A percentile compares a stretch with the other conserved stretches of the same genome.
phyloP scores from a whole-genome alignment of 768 basidiomycete species.

The Leccinum rimulosum region DNA sequence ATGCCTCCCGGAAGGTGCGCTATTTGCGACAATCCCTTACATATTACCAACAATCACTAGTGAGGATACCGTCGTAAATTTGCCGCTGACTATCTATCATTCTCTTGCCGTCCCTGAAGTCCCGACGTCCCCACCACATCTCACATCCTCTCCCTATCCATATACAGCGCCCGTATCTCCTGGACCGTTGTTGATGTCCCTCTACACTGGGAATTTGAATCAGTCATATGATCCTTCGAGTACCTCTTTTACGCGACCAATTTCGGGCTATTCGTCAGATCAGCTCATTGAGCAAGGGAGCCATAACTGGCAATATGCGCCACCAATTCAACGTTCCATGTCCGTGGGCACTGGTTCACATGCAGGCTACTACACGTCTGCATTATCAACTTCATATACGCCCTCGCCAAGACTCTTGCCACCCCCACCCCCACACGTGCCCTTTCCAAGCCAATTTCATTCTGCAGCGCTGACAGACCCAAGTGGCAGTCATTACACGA shows the following conservation, averaged over 20 bases:
- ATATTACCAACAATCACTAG: conserved; percentile 36
- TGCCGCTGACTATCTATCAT: conserved; percentile 66
- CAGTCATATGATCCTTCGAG: conserved; percentile 11
- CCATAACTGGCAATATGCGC: conserved; percentile 32
- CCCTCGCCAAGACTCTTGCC: conserved; percentile 26
- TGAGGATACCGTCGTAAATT: conserved; percentile 63
- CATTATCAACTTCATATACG: conserved; percentile 32
- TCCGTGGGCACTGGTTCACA: conserved; percentile 45
- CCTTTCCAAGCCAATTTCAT: conserved; percentile 17
- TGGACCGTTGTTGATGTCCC: conserved; percentile 5
- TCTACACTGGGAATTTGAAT: conserved; percentile 9
- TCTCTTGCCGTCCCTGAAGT: conserved; percentile 52
- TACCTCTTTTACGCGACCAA: conserved; percentile 6
- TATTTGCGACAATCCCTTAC: not conserved
- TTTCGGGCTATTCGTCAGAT: conserved; percentile 4
- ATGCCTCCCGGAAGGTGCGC: conserved; percentile 68
- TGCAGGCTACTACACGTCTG: conserved; percentile 33
- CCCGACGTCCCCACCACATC: conserved; percentile 27
- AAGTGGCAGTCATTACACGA: conserved; percentile 23
- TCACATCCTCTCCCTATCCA: conserved; percentile 18
- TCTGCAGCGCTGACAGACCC: conserved; percentile 12
- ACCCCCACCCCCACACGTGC: conserved; percentile 26
- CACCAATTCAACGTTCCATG: conserved; percentile 46
- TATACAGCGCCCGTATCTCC: conserved; percentile 20
- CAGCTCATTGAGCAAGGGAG: conserved; percentile 8